Evolutionary conservation across 2,329 filamentous ascomycete genomes (phyloP), one percentile per base, ranked within the genome.

Genomic region (Pseudogymnoascus sp.): DNA sequence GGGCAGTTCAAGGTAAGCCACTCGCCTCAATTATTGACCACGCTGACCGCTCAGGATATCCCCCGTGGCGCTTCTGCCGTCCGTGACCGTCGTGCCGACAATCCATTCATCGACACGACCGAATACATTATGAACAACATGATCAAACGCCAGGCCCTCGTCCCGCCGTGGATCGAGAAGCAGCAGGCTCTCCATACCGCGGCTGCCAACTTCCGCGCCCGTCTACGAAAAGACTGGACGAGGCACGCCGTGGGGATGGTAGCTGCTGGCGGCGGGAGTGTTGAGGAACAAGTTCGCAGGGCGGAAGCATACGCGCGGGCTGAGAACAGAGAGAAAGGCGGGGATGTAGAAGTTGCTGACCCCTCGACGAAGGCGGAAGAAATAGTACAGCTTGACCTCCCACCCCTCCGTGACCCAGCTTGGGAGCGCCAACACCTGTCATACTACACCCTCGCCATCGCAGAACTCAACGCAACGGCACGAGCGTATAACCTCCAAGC

Each of bases 51-150:
- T 6, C 80, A 81, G 71, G 87, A 95, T 67, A 88, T 99, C 11
- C 86, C 85, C 6, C 82, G 92, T 2, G 93, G 93, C 0, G 88
- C 88, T 67, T 86, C 85, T 5, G 80, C 93, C n/a, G 84, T 92
- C 72, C 78, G 88, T n/a, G 92, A 97, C 67, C 78, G 89, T 58
- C 86, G 90, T 66, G 89, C 90, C 1, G 88, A 87, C 67, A 95
- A 88, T 67, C 91, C 94, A 0, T 97, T 96, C 69, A 84, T 97
- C 62, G 91, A 97, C 70, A 97, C 93, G 62, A 97, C 94, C 0
- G 93, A 97, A 74, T 97, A 97, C 72, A 90, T 97, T 68, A 88
- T 97, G 88, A 97, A 99, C 75, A 94, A 95, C 75, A 97, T 97
- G 78, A 97, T 99, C 65, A 90, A 97, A 75, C 88, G 89, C 62